These are phyloP conservation scores for Botryosphaeria agaves DNA, from an alignment of 2,329 filamentous ascomycete genomes.

Conservation along the genomic window DNA sequence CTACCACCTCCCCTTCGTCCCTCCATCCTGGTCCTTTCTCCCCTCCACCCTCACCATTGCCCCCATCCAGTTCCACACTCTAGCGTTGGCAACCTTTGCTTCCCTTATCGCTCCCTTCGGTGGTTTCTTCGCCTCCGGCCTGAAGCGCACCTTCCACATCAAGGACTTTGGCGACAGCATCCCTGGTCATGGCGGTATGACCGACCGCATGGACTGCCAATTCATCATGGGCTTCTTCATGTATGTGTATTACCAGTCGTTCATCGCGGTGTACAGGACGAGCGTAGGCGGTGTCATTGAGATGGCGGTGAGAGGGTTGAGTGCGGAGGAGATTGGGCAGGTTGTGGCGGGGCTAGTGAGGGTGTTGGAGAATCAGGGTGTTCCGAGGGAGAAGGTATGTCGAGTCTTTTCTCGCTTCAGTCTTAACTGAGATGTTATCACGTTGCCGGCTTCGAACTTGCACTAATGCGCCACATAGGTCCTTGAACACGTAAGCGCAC, in stretches of 20 bases:
- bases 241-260: slow-evolving; percentile 94
- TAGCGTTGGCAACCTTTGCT: slow-evolving; percentile 81
- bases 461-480: slow-evolving; percentile 1
- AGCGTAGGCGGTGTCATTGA: slow-evolving; percentile 80
- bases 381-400: slow-evolving; percentile 35
- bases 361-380: slow-evolving; percentile 46
- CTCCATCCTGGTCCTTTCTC: slow-evolving; percentile 35
- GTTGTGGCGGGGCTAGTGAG: slow-evolving; percentile 44
- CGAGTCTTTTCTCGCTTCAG: background rate
- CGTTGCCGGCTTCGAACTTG: background rate
- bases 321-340: slow-evolving; percentile 77
- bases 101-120: slow-evolving; percentile 95
- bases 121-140: slow-evolving; percentile 91
- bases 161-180: slow-evolving; percentile 99
- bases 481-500: slow-evolving; percentile 14
- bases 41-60: slow-evolving; percentile 36
- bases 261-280: slow-evolving; percentile 78
- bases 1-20: slow-evolving; percentile 45
- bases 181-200: slow-evolving; percentile 93
- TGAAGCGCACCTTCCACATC: slow-evolving; percentile 98
- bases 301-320: slow-evolving; percentile 76
- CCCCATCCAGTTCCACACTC: slow-evolving; percentile 89
- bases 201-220: slow-evolving; percentile 97
- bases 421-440: background rate
- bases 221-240: slow-evolving; percentile 99